These are phyloP conservation scores for Pleurozium schreberi DNA, from an alignment of 225 moss, liverwort and hornwort species.

Conservation along the genomic window DNA sequence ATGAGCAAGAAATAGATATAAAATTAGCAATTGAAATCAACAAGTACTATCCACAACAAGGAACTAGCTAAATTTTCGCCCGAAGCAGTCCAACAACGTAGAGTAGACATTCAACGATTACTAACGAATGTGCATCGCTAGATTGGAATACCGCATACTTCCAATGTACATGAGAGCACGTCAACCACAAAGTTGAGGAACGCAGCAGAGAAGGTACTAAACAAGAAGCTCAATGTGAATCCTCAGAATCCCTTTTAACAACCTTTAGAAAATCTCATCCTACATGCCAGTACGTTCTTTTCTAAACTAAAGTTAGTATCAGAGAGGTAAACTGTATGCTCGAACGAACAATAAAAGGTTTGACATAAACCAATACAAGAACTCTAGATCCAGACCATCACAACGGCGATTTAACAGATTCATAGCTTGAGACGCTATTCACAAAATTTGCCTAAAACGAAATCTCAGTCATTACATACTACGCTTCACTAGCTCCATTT, in stretches of 20 bases:
- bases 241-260: neutral
- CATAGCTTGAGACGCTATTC: neutral
- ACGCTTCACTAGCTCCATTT: neutral
- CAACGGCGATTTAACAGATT: neutral
- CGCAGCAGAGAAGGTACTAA: neutral
- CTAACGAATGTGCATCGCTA: neutral
- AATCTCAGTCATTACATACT: neutral
- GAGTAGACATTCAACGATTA: neutral
- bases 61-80: neutral
- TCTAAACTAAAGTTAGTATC: neutral
- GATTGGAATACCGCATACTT: neutral
- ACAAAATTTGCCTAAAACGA: neutral
- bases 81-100: neutral
- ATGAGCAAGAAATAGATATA: neutral
- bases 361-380: neutral
- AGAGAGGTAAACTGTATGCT: neutral
- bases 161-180: neutral
- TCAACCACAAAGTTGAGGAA: neutral
- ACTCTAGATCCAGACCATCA: conserved; percentile 5
- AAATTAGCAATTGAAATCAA: neutral
- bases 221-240: neutral
- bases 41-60: neutral
- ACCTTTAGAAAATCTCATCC: neutral
- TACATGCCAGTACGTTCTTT: neutral
- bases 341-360: neutral